phyloP scores from a whole-genome alignment of 2,329 filamentous ascomycete genomes.

The Ampelomyces quisqualis region DNA sequence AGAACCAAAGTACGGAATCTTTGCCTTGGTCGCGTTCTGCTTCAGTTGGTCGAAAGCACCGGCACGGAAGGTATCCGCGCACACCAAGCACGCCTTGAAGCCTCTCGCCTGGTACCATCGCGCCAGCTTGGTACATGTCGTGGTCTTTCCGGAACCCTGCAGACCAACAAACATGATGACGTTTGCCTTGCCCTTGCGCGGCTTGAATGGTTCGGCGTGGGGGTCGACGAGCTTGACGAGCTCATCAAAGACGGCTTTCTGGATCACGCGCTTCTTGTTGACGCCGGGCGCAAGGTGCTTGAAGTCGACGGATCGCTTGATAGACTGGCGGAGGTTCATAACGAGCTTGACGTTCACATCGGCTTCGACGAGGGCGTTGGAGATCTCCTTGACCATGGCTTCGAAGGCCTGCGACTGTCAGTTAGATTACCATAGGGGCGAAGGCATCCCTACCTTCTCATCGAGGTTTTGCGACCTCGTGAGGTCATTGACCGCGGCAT shows the following conservation, averaged over 20 bases:
- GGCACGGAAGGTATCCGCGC: slow-evolving; percentile 96
- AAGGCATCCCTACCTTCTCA: slow-evolving; percentile 74
- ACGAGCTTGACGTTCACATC: slow-evolving; percentile 97
- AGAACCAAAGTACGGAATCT: slow-evolving; percentile 97
- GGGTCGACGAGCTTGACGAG: slow-evolving; percentile 94
- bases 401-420: slow-evolving; percentile 76
- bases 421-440: slow-evolving; percentile 13
- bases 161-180: slow-evolving; percentile 99
- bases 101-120: slow-evolving; percentile 91
- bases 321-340: slow-evolving; percentile 85
- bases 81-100: slow-evolving; percentile 90
- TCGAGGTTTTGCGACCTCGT: slow-evolving; percentile 91
- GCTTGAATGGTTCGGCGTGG: slow-evolving; percentile 91
- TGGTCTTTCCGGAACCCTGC: slow-evolving; percentile 97
- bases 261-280: slow-evolving; percentile 98
- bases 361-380: slow-evolving; percentile 89
- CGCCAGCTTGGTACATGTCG: slow-evolving; percentile 95
- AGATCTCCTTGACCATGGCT: slow-evolving; percentile 97
- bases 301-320: slow-evolving; percentile 89
- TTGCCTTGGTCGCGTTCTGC: slow-evolving; percentile 97
- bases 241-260: slow-evolving; percentile 97
- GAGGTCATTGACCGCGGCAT: slow-evolving; percentile 90
- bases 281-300: slow-evolving; percentile 86
- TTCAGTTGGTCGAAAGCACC: slow-evolving; percentile 98
- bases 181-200: slow-evolving; percentile 92